Evolutionary conservation across 345 rosid genomes (phyloP).

Genomic region (Firmiana major): DNA sequence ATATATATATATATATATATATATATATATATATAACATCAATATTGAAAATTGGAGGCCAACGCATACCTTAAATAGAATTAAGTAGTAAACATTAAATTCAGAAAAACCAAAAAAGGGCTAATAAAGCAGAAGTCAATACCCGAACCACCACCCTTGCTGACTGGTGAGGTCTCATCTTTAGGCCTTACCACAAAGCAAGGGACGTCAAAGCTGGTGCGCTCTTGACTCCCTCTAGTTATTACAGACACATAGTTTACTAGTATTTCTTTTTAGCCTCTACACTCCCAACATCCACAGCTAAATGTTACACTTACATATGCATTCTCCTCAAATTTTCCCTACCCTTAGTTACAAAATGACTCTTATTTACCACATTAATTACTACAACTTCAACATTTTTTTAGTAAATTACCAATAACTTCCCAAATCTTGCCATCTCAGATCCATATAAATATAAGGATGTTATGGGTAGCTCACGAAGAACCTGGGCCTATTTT

Average conservation of each 20-base stretch:
- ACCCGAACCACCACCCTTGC: conserved; percentile 88
- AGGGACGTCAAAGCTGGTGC: conserved; percentile 61
- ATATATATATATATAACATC: too few species aligned
- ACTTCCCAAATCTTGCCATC: conserved; percentile 24
- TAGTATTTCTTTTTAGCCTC: background rate
- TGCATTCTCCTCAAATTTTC: background rate
- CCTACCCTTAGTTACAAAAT: conserved; percentile 6
- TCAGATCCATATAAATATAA: conserved; percentile 1
- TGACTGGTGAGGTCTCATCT: conserved; percentile 22
- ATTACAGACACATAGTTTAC: background rate
- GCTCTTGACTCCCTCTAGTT: conserved; percentile 79
- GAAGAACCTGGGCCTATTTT: conserved; percentile 15
- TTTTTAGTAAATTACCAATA: conserved; percentile 27
- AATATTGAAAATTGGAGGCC: background rate
- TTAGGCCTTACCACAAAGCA: conserved; percentile 24
- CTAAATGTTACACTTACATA: background rate
- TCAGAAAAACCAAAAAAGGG: background rate
- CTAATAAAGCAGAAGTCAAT: conserved; percentile 65
- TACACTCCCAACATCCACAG: background rate
- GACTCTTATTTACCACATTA: conserved; percentile 31
- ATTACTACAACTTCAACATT: background rate
- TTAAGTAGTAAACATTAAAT: conserved; percentile 17
- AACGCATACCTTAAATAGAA: background rate
- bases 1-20: too few species aligned
- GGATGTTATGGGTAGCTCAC: conserved; percentile 47